Conservation (phyloP, 768 basidiomycete genomes). For the Calvatia gigantea region DNA sequence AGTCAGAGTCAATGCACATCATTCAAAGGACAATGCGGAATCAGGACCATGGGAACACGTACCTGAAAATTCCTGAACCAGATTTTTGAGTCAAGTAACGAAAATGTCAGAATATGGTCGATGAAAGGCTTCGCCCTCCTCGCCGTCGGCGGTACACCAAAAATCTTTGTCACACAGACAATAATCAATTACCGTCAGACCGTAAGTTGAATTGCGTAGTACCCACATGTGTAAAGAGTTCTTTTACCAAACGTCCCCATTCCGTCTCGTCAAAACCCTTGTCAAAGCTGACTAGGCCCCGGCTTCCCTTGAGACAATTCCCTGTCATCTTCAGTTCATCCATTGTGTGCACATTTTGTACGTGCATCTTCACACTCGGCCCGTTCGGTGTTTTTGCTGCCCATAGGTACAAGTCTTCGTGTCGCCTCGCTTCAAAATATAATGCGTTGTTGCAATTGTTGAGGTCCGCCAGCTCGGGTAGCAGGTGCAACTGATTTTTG, state of each 20-base stretch:
- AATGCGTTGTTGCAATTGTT: constrained; percentile 97
- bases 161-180: constrained; percentile 58
- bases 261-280: constrained; percentile 84
- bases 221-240: constrained; percentile 89
- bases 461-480: constrained; percentile 95
- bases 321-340: constrained; percentile 99
- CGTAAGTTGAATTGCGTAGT: background rate
- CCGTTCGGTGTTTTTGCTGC: constrained; percentile 96
- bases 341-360: constrained; percentile 99
- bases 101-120: constrained; percentile 96
- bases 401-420: constrained; percentile 97
- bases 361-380: constrained; percentile 95
- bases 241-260: constrained; percentile 85
- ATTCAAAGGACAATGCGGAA: constrained; percentile 3
- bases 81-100: constrained; percentile 91
- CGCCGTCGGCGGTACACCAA: constrained; percentile 89
- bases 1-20: constrained; percentile 10
- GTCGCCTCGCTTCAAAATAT: constrained; percentile 94
- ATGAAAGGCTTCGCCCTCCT: constrained; percentile 94
- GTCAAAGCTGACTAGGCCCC: constrained; percentile 92
- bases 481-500: constrained; percentile 86
- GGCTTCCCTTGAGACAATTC: constrained; percentile 93
- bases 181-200: constrained; percentile 3
- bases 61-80: constrained; percentile 99
- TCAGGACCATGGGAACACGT: constrained; percentile 16